Base-by-base conservation (phyloP, 768 basidiomycete genomes). In the Hygrophorus pudorinus region DNA sequence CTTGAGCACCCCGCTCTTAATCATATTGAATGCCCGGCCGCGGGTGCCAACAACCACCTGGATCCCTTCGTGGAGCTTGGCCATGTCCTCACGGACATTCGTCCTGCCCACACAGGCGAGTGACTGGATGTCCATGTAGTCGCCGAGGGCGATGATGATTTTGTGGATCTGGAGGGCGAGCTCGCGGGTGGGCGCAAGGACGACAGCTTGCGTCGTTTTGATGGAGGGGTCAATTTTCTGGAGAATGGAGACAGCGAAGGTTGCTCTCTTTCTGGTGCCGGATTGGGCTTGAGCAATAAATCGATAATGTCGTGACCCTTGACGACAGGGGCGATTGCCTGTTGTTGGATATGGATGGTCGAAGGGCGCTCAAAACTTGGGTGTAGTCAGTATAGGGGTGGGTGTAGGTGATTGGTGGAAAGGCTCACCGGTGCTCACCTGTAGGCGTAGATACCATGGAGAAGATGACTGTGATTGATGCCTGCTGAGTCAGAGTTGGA, bases 281-380 rank as follows among this genome's bases (percentile, higher is more conserved):
- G 94, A 97, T 72, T 98, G 94, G 55, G 94, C 94, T 64, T 92
- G 93, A 45, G 92, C 93, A 56, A n/a, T n/a, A n/a, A n/a, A n/a
- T n/a, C n/a, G n/a, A 97, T 96, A 56, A 94, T 92, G 74, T 97
- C 94, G 74, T 93, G 89, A 29, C 90, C 91, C 64, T 92, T 92
- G 56, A 92, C 81, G 61, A 98, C 90, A 54, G 94, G 94, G 53
- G 94, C 83, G 65, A 99, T 98, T 48, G 94, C 94, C 57, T 94
- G 86, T 70, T 96, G 92, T 68, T n/a, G n/a, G n/a, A n/a, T n/a
- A n/a, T 99, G 94, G 63, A 99, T 99, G 48, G 93, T 85, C 29
- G 93, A 97, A 28, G 94, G 94, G 51, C 91, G 87, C 69, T 97
- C 94, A 62, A 97, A 97, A 78, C 85, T 87, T 49, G n/a, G 34